Evolutionary conservation across 768 basidiomycete species (phyloP), one percentile per base, ranked within the genome.

Genomic region (Suillus americanus): DNA sequence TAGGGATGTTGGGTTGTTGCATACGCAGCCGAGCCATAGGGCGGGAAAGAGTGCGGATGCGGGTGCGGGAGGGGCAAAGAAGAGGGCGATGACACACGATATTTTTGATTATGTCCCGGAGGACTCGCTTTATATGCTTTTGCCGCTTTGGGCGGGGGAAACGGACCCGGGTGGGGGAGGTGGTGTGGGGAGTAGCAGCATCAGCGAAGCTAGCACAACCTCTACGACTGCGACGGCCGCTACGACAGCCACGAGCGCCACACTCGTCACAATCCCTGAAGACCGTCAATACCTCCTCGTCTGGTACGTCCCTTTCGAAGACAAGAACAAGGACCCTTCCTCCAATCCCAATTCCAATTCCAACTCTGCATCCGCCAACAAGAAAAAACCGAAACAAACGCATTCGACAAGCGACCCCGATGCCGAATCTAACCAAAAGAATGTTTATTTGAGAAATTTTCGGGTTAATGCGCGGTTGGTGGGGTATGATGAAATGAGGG

Each of bases 111-210:
- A 85, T 40, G 81, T 94, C 43, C 89, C 89, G 0, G 75, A 83
- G 6, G 90, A 93, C 16, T 85, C 86, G 28, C 79, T 93, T 60
- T 92, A 89, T 73, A 94, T 94, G 92, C 82, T 93, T 30, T 80
- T 94, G 20, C 92, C 92, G 18, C 80, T 94, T n/a, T 94, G 92
- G 91, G 86, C 89, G 10, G 84, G 88, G 20, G 89, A 90, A 68
- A 90, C 86, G 1, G 90, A 91, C 73, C 71, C 83, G 77, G 16
- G 28, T 18, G 50, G 7, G 25, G 50, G 50, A 9, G 3, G 16
- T 9, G 50, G 48, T 23, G 23, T 50, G 14, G 50, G 25, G 8
- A 28, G 50, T 16, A 50, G 50, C 50, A 53, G 18, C 30, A 53
- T 18, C 28, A 53, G 51, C 51, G 51, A 53, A 10, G 18, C 1